Evolutionary conservation across 306 rosid species (phyloP), one percentile per base, ranked within the genome.

Genomic region (Macrotyloma uniflorum): DNA sequence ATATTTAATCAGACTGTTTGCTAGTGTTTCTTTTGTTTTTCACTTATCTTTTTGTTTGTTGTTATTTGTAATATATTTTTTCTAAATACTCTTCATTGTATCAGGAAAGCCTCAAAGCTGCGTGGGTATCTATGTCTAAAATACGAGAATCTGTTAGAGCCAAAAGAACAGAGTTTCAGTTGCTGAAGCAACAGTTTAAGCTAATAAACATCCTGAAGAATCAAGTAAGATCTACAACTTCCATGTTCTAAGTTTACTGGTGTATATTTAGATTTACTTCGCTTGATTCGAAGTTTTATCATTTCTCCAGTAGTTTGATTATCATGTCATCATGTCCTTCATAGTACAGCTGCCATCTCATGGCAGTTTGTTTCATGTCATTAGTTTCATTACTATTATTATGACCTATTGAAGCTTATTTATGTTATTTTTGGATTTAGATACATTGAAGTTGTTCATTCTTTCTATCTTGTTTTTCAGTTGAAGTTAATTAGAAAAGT

Each of bases 71-170:
- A 30, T 36, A 8, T 8, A 36, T 36, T 36, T 11, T 8, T 11
- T 57, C 74, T 73, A n/a, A 80, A 70, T 72, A 59, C 72, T 62
- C 54, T 70, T 80, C 42, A 59, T 85, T 82, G 81, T 81, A 71
- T 72, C 96, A 96, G 99, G 85, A 80, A 86, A 88, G 92, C 82
- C 90, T 96, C 59, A 85, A 81, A 62, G 83, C 83, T 84, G 96
- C 98, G 30, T 90, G 96, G 97, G 13, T 84, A 81, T 80, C 91
- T 32, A 93, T 90, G 45, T 89, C 88, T 8, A 54, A 83, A 76
- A 87, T 96, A 24, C 91, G 98, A 13, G 99, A 96, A 83, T 96
- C 98, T 65, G 96, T 93, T 71, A 67, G 85, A 90, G 91, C 93
- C 78, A 96, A 89, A 87, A 90, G 92, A 82, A 77, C 77, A n/a